Conservation (phyloP, 192 early-diverging fungal genomes). For the Linnemannia elongata region DNA sequence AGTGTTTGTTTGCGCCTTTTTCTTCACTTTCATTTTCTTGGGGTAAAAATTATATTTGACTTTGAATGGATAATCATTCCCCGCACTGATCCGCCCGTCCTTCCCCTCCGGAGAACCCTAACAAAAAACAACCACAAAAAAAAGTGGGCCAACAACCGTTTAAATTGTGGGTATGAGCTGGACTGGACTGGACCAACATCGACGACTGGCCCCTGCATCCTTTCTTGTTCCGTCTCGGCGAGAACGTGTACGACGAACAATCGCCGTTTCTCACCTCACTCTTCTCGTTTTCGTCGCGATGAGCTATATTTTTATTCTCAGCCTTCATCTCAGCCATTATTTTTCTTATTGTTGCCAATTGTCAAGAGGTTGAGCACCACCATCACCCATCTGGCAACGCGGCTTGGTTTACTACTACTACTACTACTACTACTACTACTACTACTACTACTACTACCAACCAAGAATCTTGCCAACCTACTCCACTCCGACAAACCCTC, state of each 20-base stretch:
- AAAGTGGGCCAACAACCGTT: not conserved
- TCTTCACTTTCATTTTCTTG: slow-evolving; percentile 11
- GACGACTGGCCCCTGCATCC: not conserved
- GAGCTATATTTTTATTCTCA: slow-evolving; percentile 3
- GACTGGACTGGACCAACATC: not conserved
- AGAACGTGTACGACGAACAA: not conserved
- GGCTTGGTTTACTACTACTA: not conserved
- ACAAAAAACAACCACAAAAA: not conserved
- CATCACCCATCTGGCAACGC: not conserved
- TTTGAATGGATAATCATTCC: slow-evolving; percentile 25
- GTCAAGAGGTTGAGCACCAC: not conserved
- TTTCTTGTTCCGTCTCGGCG: not conserved
- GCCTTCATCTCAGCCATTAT: not conserved
- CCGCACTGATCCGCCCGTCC: slow-evolving; percentile 21
- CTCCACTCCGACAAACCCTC: not conserved
- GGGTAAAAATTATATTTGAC: slow-evolving; percentile 24
- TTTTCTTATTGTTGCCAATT: not conserved
- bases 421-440: too few relatives aligned
- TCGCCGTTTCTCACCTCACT: not conserved
- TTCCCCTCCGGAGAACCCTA: slow-evolving; percentile 4
- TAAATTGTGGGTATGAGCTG: too few relatives aligned
- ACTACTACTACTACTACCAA: not conserved
- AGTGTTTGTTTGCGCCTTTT: not conserved
- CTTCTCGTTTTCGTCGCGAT: not conserved
- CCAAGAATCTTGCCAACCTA: not conserved